phyloP scores from a whole-genome alignment of 768 basidiomycete genomes.

The Polyporus arcularius region DNA sequence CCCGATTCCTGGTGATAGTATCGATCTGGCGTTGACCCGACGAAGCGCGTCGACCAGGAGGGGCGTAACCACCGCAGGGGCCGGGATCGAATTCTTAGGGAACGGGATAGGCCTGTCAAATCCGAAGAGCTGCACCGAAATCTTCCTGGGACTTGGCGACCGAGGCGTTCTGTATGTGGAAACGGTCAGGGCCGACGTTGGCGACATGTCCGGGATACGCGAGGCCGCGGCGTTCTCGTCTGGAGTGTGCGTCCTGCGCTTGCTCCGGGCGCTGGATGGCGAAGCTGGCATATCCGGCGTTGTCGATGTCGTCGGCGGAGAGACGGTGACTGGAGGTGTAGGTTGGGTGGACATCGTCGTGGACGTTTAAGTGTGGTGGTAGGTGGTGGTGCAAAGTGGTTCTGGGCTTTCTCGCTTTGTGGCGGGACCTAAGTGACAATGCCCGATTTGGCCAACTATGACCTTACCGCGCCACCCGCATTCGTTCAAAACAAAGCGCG shows the following conservation, averaged over 20 bases:
- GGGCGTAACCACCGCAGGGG: not conserved
- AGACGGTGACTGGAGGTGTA: not conserved
- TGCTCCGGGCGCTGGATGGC: conserved; percentile 3
- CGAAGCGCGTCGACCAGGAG: not conserved
- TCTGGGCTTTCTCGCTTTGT: conserved; percentile 6
- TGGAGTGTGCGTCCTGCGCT: conserved; percentile 11
- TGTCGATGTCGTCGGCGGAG: conserved; percentile 5
- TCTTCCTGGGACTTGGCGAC: not conserved
- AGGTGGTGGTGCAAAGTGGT: not conserved
- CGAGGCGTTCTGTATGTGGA: not conserved
- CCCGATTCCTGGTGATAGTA: not conserved
- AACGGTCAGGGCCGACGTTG: not conserved
- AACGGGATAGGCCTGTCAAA: conserved; percentile 7
- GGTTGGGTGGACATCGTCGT: conserved; percentile 4
- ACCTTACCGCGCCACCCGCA: not conserved
- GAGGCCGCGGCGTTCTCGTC: conserved; percentile 14
- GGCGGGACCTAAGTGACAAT: not conserved
- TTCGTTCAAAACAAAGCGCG: not conserved
- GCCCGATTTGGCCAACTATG: not conserved
- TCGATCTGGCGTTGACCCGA: not conserved
- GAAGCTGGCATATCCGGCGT: conserved; percentile 1
- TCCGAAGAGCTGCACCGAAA: not conserved
- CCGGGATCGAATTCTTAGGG: not conserved
- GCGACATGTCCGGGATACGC: conserved; percentile 2
- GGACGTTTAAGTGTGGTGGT: conserved; percentile 1